A percentile compares a stretch with the other conserved stretches of the same genome.
These are phyloP conservation scores for Allium sativum DNA, from an alignment of 106 monocot genomes.

Conservation along the genomic window DNA sequence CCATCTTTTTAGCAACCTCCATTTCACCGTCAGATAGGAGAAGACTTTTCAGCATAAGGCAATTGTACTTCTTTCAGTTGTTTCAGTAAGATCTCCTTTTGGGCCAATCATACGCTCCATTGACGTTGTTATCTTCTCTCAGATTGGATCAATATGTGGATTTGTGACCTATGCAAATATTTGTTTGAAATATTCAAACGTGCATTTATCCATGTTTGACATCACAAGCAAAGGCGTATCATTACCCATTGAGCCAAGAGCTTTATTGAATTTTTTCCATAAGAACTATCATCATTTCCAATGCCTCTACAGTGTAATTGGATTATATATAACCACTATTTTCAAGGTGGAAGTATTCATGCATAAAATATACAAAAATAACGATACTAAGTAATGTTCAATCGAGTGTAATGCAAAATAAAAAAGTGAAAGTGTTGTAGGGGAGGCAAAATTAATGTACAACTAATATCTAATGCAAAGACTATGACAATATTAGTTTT, in stretches of 20 bases:
- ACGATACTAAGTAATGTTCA: too few species aligned
- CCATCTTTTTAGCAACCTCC: slow-evolving; percentile 94
- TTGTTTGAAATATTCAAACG: slow-evolving; percentile 95
- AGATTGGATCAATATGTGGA: slow-evolving; percentile 94
- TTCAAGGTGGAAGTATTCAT: too few species aligned
- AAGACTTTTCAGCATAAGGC: slow-evolving; percentile 64
- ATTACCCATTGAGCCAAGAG: slow-evolving; percentile 99
- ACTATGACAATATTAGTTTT: too few species aligned
- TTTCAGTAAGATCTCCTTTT: slow-evolving; percentile 97
- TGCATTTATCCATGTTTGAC: slow-evolving; percentile 84
- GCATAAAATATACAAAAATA: too few species aligned
- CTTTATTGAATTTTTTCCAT: slow-evolving; percentile 91
- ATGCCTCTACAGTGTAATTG: slow-evolving; percentile 92
- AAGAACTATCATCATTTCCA: slow-evolving; percentile 91
- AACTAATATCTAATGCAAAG: slow-evolving; percentile 2
- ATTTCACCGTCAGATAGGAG: slow-evolving; percentile 82
- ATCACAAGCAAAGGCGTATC: slow-evolving; percentile 94
- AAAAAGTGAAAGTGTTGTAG: too few species aligned
- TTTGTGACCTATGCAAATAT: slow-evolving; percentile 99
- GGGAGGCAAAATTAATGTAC: too few species aligned
- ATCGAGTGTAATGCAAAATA: too few species aligned
- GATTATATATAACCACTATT: too few species aligned
- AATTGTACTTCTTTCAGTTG: slow-evolving; percentile 86
- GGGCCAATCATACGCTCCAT: slow-evolving; percentile 99
- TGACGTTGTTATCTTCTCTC: slow-evolving; percentile 96